phyloP scores from a whole-genome alignment of 345 rosid genomes.

The Arabidopsis suecica region DNA sequence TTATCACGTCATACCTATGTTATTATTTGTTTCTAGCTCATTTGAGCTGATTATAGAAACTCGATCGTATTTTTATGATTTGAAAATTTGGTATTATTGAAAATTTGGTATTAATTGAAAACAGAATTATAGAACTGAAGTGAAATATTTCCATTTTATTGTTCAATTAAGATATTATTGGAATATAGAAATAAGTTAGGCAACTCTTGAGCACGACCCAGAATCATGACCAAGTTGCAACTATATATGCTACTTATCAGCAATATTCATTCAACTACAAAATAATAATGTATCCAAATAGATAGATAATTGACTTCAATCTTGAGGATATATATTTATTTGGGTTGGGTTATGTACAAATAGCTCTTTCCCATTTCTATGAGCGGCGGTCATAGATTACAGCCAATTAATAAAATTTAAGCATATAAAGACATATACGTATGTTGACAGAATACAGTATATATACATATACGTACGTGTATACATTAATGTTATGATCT shows the following conservation, averaged over 20 bases:
- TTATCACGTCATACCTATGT: not conserved
- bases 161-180: not conserved
- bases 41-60: not conserved
- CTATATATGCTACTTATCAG: slow-evolving; percentile 5
- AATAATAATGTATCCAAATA: not conserved
- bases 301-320: slow-evolving; percentile 13
- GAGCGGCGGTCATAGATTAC: slow-evolving; percentile 22
- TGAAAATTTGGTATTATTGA: not conserved
- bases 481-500: not conserved
- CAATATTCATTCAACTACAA: slow-evolving; percentile 7
- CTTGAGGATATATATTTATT: slow-evolving; percentile 18
- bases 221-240: slow-evolving; percentile 31
- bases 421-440: not conserved
- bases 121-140: slow-evolving; percentile 3
- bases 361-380: not conserved
- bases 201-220: slow-evolving; percentile 34
- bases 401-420: slow-evolving; percentile 2
- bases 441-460: not conserved
- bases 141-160: slow-evolving; percentile 8
- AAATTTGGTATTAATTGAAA: not conserved
- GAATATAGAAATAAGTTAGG: slow-evolving; percentile 14
- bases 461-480: not conserved
- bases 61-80: not conserved
- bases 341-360: not conserved
- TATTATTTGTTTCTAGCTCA: slow-evolving; percentile 4